Evolutionary conservation across 106 monocot species (phyloP).

Genomic region (Amphibolis antarctica): DNA sequence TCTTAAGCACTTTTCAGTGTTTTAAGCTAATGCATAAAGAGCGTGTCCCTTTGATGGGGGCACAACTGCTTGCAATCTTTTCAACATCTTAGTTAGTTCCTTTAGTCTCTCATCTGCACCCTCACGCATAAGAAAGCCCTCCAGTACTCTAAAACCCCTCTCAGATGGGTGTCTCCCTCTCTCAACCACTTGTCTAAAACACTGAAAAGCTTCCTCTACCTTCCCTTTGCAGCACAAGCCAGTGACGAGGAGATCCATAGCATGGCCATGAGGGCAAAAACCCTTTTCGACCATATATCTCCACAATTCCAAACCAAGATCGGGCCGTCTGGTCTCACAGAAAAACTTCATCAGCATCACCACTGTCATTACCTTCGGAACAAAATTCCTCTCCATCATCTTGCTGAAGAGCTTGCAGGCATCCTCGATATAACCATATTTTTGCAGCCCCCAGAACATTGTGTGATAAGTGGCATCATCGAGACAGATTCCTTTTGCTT

Average conservation of each 20-base stretch:
- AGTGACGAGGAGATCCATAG: slow-evolving; percentile 62
- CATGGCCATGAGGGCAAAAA: slow-evolving; percentile 64
- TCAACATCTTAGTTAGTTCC: slow-evolving; percentile 40
- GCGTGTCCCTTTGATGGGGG: slow-evolving; percentile 7
- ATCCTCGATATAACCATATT: slow-evolving; percentile 17
- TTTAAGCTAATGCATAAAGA: not conserved
- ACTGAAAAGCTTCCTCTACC: slow-evolving; percentile 43
- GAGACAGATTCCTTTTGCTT: slow-evolving; percentile 28
- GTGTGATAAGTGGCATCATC: slow-evolving; percentile 78
- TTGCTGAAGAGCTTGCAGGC: slow-evolving; percentile 35
- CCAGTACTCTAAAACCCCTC: slow-evolving; percentile 45
- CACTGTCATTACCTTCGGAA: slow-evolving; percentile 61
- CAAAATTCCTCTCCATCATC: slow-evolving; percentile 44
- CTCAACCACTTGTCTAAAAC: slow-evolving; percentile 57
- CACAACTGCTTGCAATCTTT: slow-evolving; percentile 15
- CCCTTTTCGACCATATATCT: slow-evolving; percentile 63
- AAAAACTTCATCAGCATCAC: slow-evolving; percentile 83
- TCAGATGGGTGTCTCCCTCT: slow-evolving; percentile 54
- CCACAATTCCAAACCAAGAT: slow-evolving; percentile 65
- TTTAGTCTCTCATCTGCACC: slow-evolving; percentile 35
- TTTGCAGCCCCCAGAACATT: slow-evolving; percentile 45
- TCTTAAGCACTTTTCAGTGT: not conserved
- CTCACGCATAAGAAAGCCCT: slow-evolving; percentile 31
- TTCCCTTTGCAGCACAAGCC: slow-evolving; percentile 45
- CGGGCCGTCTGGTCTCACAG: slow-evolving; percentile 36